Conservation (phyloP, 768 basidiomycete genomes). For the Thelephora ganbajun region DNA sequence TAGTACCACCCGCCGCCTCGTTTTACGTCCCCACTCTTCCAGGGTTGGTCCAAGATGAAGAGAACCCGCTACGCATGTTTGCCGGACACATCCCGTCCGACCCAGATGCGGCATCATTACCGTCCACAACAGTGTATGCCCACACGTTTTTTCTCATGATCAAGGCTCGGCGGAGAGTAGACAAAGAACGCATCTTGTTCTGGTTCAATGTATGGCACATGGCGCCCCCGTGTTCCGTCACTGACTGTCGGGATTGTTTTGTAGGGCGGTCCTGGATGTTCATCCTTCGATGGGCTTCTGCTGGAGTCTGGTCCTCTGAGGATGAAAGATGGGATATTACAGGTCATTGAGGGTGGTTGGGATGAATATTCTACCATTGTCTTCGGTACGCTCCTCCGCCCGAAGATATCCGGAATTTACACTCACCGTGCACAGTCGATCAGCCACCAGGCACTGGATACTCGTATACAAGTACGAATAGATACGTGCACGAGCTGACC, state of each 20-base stretch:
- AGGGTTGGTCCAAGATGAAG: conserved; percentile 57
- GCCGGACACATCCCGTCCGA: conserved; percentile 80
- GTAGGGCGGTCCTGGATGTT: conserved; percentile 94
- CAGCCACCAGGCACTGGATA: conserved; percentile 95
- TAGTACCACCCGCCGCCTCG: conserved; percentile 69
- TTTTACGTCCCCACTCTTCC: conserved; percentile 75
- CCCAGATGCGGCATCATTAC: conserved; percentile 37
- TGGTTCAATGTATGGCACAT: conserved; percentile 79
- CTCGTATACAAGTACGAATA: conserved; percentile 78
- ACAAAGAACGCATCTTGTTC: conserved; percentile 80
- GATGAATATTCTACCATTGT: conserved; percentile 94
- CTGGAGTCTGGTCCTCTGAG: conserved; percentile 97
- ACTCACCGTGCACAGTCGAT: conserved; percentile 48
- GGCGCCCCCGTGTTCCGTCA: conserved; percentile 1
- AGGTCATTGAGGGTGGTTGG: conserved; percentile 79
- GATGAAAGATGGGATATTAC: conserved; percentile 59
- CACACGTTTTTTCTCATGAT: conserved; percentile 85
- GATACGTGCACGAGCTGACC: conserved; percentile 66
- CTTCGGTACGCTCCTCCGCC: conserved; percentile 47
- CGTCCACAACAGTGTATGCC: conserved; percentile 47
- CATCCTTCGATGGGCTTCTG: conserved; percentile 92
- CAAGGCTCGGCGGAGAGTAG: conserved; percentile 78
- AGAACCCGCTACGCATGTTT: conserved; percentile 63
- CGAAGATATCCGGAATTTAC: neutral
- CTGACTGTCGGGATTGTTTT: neutral